These are phyloP conservation scores for Isabelozyma gotoi DNA, from an alignment of 805 yeast genomes.

Conservation along the genomic window DNA sequence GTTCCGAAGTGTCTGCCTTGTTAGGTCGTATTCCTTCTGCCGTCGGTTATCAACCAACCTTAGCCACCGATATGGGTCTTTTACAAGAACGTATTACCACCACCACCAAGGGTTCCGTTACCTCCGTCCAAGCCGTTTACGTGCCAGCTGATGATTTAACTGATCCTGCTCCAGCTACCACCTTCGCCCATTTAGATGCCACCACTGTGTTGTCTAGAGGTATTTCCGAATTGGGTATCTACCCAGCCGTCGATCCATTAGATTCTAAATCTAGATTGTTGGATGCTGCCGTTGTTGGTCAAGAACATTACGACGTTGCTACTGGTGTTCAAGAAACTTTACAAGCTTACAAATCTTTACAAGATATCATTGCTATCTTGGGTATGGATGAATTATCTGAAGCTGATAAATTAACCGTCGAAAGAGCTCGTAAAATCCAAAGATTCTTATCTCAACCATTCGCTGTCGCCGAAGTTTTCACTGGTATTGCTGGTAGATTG, in stretches of 20 bases:
- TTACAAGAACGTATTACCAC: slow-evolving; percentile 99
- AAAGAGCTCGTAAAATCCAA: slow-evolving; percentile 99
- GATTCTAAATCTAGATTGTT: slow-evolving; percentile 98
- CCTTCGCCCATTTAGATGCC: slow-evolving; percentile 99
- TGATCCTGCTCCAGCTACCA: slow-evolving; percentile 99
- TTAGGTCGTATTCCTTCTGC: slow-evolving; percentile 99
- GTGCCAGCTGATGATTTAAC: slow-evolving; percentile 99
- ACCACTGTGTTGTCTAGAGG: slow-evolving; percentile 99
- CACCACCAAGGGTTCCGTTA: slow-evolving; percentile 99
- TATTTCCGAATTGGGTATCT: slow-evolving; percentile 99
- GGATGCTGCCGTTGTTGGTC: slow-evolving; percentile 96
- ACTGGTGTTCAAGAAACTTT: slow-evolving; percentile 94
- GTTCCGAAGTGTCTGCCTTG: slow-evolving; percentile 99
- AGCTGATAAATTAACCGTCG: slow-evolving; percentile 97
- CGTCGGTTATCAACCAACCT: slow-evolving; percentile 99
- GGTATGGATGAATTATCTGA: slow-evolving; percentile 99
- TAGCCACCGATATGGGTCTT: slow-evolving; percentile 99
- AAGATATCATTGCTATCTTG: slow-evolving; percentile 99
- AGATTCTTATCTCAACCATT: slow-evolving; percentile 99
- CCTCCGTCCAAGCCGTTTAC: slow-evolving; percentile 99
- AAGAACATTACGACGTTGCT: slow-evolving; percentile 97
- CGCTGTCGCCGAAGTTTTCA: slow-evolving; percentile 99
- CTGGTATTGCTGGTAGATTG: slow-evolving; percentile 98
- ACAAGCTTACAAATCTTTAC: slow-evolving; percentile 99
- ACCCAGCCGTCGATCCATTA: slow-evolving; percentile 99